Evolutionary conservation across 2,329 filamentous ascomycete species (phyloP).

Genomic region (Stachybotrys elegans): DNA sequence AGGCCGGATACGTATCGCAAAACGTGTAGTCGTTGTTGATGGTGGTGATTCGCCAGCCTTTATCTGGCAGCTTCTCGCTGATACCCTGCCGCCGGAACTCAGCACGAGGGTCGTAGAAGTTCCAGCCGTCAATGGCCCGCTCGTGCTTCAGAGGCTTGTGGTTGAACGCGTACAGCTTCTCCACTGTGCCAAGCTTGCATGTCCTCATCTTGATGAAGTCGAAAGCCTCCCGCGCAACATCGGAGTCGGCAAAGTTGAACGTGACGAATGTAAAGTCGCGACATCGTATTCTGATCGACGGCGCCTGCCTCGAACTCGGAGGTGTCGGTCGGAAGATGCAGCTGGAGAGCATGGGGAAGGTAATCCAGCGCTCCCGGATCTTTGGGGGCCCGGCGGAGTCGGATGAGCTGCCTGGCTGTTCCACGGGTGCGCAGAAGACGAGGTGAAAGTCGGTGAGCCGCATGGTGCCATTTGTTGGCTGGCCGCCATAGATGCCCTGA

Average conservation of each 20-base stretch:
- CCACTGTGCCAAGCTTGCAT: constrained; percentile 75
- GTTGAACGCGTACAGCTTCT: constrained; percentile 86
- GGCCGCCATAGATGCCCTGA: constrained; percentile 54
- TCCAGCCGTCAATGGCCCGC: constrained; percentile 72
- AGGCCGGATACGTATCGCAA: constrained; percentile 83
- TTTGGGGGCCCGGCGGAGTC: constrained; percentile 22
- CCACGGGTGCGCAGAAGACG: constrained; percentile 43
- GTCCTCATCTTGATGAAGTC: constrained; percentile 79
- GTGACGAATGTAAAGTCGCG: constrained; percentile 93
- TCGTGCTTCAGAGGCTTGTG: constrained; percentile 74
- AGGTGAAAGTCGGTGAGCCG: constrained; percentile 60
- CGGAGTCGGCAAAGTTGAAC: constrained; percentile 77
- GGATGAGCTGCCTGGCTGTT: constrained; percentile 18
- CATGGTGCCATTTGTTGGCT: constrained; percentile 50
- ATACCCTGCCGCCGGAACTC: constrained; percentile 89
- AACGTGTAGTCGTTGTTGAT: constrained; percentile 90
- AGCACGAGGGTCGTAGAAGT: constrained; percentile 75
- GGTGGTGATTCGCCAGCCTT: constrained; percentile 81
- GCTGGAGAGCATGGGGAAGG: constrained; percentile 83
- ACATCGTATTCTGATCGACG: constrained; percentile 81
- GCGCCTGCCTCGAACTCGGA: constrained; percentile 62
- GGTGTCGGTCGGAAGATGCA: constrained; percentile 75
- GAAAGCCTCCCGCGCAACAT: constrained; percentile 75
- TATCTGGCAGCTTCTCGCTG: constrained; percentile 69
- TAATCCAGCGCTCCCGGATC: constrained; percentile 77